A percentile compares a stretch with the other conserved stretches of the same genome.
These are phyloP conservation scores for Triticum turgidum DNA, from an alignment of 176 grass and related monocot genomes.

Conservation along the genomic window DNA sequence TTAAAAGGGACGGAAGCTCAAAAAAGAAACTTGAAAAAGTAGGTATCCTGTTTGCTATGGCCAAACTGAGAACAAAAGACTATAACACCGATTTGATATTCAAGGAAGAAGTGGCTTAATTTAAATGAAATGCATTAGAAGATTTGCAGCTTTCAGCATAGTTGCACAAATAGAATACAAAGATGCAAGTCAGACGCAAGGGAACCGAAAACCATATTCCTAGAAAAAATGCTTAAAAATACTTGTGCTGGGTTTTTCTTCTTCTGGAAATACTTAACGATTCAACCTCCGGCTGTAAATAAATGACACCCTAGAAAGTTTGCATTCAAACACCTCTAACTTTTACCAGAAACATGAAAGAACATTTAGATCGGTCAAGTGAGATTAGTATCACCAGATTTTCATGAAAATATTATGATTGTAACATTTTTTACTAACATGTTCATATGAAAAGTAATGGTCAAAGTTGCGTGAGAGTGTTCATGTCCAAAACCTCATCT, in stretches of 20 bases:
- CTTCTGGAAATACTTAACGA: not conserved
- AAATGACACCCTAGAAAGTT: not conserved
- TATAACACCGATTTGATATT: not conserved
- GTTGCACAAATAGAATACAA: not conserved
- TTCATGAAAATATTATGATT: not conserved
- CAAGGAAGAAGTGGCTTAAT: not conserved
- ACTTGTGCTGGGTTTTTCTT: not conserved
- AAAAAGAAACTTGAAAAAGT: not conserved
- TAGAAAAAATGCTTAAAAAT: not conserved
- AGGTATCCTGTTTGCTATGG: not conserved
- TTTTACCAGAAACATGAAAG: not conserved
- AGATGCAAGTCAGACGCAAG: not conserved
- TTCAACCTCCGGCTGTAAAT: not conserved
- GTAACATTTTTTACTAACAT: not conserved
- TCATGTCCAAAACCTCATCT: not conserved
- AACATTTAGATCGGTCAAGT: not conserved
- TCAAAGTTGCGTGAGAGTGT: not conserved
- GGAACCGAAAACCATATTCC: not conserved
- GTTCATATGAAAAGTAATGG: not conserved
- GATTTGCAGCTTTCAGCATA: conserved; percentile 20
- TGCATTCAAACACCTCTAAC: not conserved
- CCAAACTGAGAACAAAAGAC: not conserved
- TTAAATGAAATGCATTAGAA: conserved; percentile 4
- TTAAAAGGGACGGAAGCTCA: not conserved
- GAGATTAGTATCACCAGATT: not conserved